A percentile compares a stretch with the other conserved stretches of the same genome.
phyloP scores from a whole-genome alignment of 164 flowering plant genomes.

The Berberis vulgaris region DNA sequence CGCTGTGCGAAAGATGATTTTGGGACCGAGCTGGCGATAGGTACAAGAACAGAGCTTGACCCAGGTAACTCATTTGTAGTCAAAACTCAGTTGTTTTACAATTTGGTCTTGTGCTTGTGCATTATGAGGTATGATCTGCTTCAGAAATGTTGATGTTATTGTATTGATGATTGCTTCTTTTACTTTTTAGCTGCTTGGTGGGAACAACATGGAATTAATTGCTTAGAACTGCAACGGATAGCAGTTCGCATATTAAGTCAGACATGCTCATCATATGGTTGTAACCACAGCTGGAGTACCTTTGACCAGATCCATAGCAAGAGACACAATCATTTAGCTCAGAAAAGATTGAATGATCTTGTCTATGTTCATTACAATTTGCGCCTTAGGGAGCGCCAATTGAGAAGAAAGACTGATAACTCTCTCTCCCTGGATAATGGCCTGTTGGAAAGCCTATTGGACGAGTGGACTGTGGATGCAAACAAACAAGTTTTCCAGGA shows the following conservation, averaged over 20 bases:
- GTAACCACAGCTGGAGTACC: constrained; percentile 69
- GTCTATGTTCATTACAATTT: constrained; percentile 70
- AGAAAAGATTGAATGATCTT: constrained; percentile 48
- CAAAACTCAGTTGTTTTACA: too few relatives aligned
- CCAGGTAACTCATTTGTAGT: too few relatives aligned
- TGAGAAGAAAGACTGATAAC: constrained; percentile 27
- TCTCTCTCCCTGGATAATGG: constrained; percentile 32
- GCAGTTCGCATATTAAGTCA: constrained; percentile 80
- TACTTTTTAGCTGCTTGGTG: constrained; percentile 76
- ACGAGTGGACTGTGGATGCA: constrained; percentile 65
- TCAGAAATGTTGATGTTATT: neutral
- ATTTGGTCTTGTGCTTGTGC: neutral
- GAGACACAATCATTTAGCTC: constrained; percentile 42
- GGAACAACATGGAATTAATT: constrained; percentile 86
- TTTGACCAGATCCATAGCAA: constrained; percentile 47
- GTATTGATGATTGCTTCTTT: constrained; percentile 3
- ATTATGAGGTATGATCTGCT: constrained; percentile 2
- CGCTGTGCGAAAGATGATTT: too few relatives aligned
- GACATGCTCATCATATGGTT: constrained; percentile 71
- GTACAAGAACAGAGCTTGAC: too few relatives aligned
- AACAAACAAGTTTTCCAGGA: constrained; percentile 43
- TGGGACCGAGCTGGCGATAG: too few relatives aligned
- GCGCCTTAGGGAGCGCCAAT: constrained; percentile 57
- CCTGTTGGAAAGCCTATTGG: constrained; percentile 39
- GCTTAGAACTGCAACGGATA: constrained; percentile 65